phyloP scores from a whole-genome alignment of 768 basidiomycete genomes.

The Mycena belliarum region DNA sequence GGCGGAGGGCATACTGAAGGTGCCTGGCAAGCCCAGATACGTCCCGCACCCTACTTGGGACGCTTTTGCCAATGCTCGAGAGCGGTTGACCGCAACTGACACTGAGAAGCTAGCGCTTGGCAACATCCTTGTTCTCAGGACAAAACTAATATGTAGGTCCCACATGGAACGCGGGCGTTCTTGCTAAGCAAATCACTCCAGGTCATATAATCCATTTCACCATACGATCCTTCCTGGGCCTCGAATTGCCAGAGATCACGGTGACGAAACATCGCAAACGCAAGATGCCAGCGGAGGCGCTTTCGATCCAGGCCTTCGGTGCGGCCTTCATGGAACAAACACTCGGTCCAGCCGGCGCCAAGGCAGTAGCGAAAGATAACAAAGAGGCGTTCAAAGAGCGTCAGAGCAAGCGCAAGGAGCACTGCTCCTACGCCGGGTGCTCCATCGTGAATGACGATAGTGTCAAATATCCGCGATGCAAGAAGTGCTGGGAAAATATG shows the following conservation, averaged over 20 bases:
- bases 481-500: conserved; percentile 13
- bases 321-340: not conserved
- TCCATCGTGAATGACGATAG: not conserved
- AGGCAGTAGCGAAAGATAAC: conserved; percentile 6
- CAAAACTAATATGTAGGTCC: conserved; percentile 20
- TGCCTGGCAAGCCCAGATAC: conserved; percentile 14
- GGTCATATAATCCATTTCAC: conserved; percentile 2
- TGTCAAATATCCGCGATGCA: conserved; percentile 15
- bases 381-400: conserved; percentile 14
- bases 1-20: not conserved
- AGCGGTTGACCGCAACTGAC: not conserved
- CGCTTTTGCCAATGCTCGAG: not conserved
- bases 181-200: not conserved
- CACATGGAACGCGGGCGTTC: not conserved
- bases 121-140: conserved; percentile 11
- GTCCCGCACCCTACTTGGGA: conserved; percentile 20
- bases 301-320: not conserved
- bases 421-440: conserved; percentile 12
- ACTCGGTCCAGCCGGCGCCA: conserved; percentile 3
- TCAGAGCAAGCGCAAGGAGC: not conserved
- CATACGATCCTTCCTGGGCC: conserved; percentile 2
- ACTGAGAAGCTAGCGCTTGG: conserved; percentile 14
- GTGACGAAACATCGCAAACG: conserved; percentile 2
- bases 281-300: not conserved
- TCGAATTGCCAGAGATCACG: not conserved